Conservation (phyloP, 2,329 filamentous ascomycete species). For the Fusarium sp. region DNA sequence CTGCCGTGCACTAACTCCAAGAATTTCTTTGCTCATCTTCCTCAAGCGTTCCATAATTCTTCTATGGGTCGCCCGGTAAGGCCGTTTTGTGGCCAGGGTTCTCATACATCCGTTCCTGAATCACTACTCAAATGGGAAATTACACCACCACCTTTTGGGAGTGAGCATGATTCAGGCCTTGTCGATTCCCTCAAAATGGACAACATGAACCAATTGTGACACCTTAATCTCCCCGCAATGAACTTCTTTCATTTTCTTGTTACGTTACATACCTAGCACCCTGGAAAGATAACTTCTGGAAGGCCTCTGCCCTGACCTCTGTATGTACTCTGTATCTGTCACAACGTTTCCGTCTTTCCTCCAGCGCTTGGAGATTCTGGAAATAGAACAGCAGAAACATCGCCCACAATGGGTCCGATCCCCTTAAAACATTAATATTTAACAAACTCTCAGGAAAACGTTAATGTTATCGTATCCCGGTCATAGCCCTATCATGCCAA, state of each 20-base stretch:
- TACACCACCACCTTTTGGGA: conserved; percentile 28
- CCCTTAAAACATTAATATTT: conserved; percentile 39
- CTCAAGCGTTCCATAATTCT: conserved; percentile 36
- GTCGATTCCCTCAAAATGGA: conserved; percentile 32
- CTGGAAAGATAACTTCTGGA: conserved; percentile 12
- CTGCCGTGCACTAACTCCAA: conserved; percentile 31
- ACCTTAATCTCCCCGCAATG: conserved; percentile 28
- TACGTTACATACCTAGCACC: conserved; percentile 18
- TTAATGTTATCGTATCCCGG: conserved; percentile 23
- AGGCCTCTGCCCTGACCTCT: neutral
- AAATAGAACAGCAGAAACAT: conserved; percentile 41
- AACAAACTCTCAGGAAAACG: conserved; percentile 30
- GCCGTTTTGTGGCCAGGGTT: conserved; percentile 34
- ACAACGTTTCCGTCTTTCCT: conserved; percentile 21
- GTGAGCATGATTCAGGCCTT: conserved; percentile 30
- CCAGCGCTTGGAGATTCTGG: conserved; percentile 26
- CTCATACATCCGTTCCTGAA: conserved; percentile 25
- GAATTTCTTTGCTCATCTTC: conserved; percentile 17
- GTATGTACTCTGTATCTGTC: neutral
- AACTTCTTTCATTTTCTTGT: conserved; percentile 28
- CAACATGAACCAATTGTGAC: conserved; percentile 39
- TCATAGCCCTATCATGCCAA: conserved; percentile 28
- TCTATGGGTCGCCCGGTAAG: conserved; percentile 37
- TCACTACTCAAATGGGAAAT: conserved; percentile 39
- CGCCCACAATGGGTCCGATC: conserved; percentile 23